These are phyloP conservation scores for Tardiomyces blankii DNA, from an alignment of 1,139 yeast genomes.

Conservation along the genomic window DNA sequence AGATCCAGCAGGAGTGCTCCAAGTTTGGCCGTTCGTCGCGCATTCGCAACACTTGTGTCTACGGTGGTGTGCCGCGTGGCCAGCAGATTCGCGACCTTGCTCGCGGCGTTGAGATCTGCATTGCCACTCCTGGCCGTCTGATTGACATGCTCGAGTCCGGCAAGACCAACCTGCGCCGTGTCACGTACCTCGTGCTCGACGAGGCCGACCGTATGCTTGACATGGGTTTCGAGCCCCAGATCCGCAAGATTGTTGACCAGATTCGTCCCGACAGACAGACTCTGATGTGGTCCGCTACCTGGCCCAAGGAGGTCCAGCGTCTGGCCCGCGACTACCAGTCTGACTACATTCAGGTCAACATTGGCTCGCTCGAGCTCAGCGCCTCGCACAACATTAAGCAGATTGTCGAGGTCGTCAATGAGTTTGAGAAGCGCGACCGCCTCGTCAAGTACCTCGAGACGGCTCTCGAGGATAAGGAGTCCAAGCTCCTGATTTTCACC, in stretches of 20 bases:
- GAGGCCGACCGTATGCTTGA: constrained; percentile 82
- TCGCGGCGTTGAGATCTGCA: constrained; percentile 89
- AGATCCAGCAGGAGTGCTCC: constrained; percentile 91
- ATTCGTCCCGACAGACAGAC: constrained; percentile 98
- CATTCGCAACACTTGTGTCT: constrained; percentile 94
- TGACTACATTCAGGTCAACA: constrained; percentile 91
- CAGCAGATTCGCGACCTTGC: constrained; percentile 92
- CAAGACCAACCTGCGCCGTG: constrained; percentile 91
- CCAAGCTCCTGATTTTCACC: constrained; percentile 80
- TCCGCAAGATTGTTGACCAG: constrained; percentile 88
- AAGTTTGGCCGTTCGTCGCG: constrained; percentile 87
- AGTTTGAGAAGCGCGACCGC: constrained; percentile 90
- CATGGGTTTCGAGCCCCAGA: constrained; percentile 97
- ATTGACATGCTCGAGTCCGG: constrained; percentile 95
- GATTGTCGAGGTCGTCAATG: constrained; percentile 81
- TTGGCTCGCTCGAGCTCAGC: constrained; percentile 91
- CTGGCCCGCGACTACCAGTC: constrained; percentile 83
- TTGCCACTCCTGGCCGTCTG: constrained; percentile 97
- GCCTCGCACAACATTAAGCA: constrained; percentile 97
- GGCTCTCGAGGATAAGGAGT: constrained; percentile 66
- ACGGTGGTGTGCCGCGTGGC: constrained; percentile 99
- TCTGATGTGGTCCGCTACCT: constrained; percentile 98
- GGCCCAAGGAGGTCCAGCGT: constrained; percentile 97
- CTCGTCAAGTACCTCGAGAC: constrained; percentile 72
- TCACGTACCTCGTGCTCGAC: constrained; percentile 91